These are phyloP conservation scores for Elaphomyces granulatus DNA, from an alignment of 495 filamentous ascomycete species.

Conservation along the genomic window DNA sequence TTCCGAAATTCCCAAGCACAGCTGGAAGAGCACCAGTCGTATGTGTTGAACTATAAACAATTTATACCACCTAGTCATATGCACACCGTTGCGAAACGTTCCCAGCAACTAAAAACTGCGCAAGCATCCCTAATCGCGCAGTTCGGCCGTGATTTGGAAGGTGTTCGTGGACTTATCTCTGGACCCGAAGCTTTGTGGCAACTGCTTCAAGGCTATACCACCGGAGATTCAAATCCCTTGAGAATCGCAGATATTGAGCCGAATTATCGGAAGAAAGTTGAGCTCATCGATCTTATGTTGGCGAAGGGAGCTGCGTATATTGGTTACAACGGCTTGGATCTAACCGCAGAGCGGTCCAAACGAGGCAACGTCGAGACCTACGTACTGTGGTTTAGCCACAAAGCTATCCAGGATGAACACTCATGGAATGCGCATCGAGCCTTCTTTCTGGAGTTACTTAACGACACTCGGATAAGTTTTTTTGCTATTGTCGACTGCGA, in stretches of 20 bases:
- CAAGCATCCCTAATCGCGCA: no score
- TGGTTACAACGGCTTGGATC: no score
- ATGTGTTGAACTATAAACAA: no score
- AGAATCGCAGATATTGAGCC: conserved; percentile 1
- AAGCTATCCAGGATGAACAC: conserved; percentile 1
- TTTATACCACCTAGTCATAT: no score
- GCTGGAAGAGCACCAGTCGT: no score
- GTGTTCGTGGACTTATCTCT: no score
- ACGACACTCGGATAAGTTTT: not conserved
- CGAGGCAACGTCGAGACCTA: conserved; percentile 5
- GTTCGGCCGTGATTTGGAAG: no score
- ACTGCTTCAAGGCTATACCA: conserved; percentile 2
- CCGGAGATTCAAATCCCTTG: not conserved
- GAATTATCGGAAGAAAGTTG: conserved; percentile 6
- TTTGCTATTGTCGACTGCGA: conserved; percentile 15
- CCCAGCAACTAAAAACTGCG: no score
- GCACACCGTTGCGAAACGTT: no score
- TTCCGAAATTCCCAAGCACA: no score
- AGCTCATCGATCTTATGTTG: conserved; percentile 11
- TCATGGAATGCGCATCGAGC: conserved; percentile 9
- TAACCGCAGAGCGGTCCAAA: not conserved
- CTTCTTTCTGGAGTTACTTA: conserved; percentile 10
- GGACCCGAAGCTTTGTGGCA: not conserved
- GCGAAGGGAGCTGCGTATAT: no score
- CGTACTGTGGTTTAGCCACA: conserved; percentile 9